Percentiles rank a stretch among this genome's conserved stretches.
These are phyloP conservation scores for Glaciozyma martinii DNA, from an alignment of 768 basidiomycete genomes.

Conservation along the genomic window DNA sequence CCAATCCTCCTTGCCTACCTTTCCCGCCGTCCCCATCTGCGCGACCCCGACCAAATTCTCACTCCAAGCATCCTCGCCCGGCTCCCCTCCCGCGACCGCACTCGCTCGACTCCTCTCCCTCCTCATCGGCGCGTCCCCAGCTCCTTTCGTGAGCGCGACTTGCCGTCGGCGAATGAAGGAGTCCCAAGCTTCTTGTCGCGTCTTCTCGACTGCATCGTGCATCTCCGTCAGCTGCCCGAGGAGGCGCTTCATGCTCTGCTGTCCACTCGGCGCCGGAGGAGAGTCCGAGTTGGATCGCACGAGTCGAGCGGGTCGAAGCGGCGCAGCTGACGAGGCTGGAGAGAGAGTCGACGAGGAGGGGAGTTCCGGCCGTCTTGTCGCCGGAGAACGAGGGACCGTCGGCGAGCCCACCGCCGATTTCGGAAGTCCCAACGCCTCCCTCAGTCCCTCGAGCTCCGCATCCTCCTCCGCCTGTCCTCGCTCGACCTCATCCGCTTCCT, in stretches of 20 bases:
- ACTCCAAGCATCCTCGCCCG: constrained; percentile 46
- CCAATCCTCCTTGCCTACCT: constrained; percentile 57
- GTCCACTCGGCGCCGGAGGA: neutral
- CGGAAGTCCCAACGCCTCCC: constrained; percentile 32
- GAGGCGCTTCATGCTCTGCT: constrained; percentile 32
- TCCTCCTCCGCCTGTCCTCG: constrained; percentile 47
- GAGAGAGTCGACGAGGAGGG: constrained; percentile 1
- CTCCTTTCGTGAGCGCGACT: constrained; percentile 38
- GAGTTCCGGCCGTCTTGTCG: neutral
- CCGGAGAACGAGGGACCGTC: neutral
- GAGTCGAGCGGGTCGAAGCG: neutral
- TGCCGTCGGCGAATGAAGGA: constrained; percentile 60
- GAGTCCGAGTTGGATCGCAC: neutral
- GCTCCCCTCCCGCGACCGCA: constrained; percentile 7
- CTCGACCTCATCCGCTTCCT: neutral
- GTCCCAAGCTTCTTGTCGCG: constrained; percentile 75
- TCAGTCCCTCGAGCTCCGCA: constrained; percentile 68
- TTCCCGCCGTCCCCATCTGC: constrained; percentile 63
- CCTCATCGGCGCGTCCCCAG: constrained; percentile 26
- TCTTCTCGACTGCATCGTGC: constrained; percentile 48
- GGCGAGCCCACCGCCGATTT: constrained; percentile 6
- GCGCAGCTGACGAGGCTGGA: neutral
- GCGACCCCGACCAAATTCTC: constrained; percentile 85
- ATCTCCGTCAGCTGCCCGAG: constrained; percentile 30
- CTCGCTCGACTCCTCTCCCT: constrained; percentile 42